Percentiles rank a stretch among this genome's conserved stretches.
These are phyloP conservation scores for Giardia duodenalis DNA, from an alignment of 208 protist genomes.

Conservation along the genomic window DNA sequence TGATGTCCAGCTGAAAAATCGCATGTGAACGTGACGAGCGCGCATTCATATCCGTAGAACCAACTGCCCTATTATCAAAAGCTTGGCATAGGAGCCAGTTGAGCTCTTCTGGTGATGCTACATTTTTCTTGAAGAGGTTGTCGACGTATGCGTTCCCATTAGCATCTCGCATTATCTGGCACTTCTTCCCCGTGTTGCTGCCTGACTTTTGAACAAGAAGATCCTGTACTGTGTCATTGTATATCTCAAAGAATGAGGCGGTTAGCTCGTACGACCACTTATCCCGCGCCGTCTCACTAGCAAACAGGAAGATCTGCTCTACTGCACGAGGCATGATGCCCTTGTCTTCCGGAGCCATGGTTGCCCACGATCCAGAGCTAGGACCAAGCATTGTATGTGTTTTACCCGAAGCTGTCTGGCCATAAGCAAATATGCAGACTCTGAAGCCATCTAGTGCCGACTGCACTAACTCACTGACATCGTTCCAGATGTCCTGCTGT, in stretches of 20 bases:
- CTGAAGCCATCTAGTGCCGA: conserved; percentile 9
- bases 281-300: neutral
- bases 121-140: neutral
- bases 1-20: neutral
- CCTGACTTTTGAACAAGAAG: conserved; percentile 25
- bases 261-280: neutral
- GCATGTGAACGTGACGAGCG: conserved; percentile 32
- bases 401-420: conserved; percentile 40
- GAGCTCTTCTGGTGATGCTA: neutral
- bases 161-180: neutral
- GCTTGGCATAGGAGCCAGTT: neutral
- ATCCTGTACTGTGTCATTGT: conserved; percentile 44
- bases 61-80: conserved; percentile 7
- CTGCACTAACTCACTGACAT: neutral
- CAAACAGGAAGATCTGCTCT: conserved; percentile 24
- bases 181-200: neutral
- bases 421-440: conserved; percentile 40
- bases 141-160: conserved; percentile 26
- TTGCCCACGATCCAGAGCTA: neutral
- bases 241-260: conserved; percentile 44
- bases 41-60: conserved; percentile 31
- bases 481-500: neutral
- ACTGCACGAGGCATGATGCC: conserved; percentile 30
- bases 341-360: neutral
- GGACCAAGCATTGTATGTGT: conserved; percentile 52